phyloP scores from a whole-genome alignment of 2,329 filamentous ascomycete species.

The Aureobasidium zeae region DNA sequence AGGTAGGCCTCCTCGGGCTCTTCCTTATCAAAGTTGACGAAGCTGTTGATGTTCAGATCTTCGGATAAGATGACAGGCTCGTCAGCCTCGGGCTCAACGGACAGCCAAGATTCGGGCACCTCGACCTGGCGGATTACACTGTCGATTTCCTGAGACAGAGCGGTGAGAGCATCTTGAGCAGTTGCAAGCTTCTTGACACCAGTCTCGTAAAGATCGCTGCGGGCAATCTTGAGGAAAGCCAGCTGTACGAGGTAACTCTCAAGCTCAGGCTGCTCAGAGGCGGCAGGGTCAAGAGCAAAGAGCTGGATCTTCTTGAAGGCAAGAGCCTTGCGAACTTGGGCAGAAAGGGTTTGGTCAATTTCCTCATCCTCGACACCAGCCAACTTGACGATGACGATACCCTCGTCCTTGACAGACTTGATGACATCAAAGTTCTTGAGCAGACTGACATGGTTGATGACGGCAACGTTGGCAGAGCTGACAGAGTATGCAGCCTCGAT shows the following conservation, averaged over 20 bases:
- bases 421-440: constrained; percentile 69
- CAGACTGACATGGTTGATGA: constrained; percentile 71
- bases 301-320: constrained; percentile 62
- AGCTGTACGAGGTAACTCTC: constrained; percentile 65
- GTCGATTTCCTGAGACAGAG: constrained; percentile 51
- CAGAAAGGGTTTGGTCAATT: constrained; percentile 74
- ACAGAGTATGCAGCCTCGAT: constrained; percentile 79
- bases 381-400: constrained; percentile 66
- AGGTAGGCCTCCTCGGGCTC: constrained; percentile 58
- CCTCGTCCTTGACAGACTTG: constrained; percentile 58
- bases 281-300: constrained; percentile 63
- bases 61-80: constrained; percentile 47
- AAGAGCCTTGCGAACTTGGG: constrained; percentile 59
- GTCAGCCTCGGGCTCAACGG: constrained; percentile 51
- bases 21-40: constrained; percentile 66
- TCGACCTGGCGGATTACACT: constrained; percentile 64
- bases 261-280: constrained; percentile 51
- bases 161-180: constrained; percentile 53
- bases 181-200: constrained; percentile 59
- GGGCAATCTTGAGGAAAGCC: constrained; percentile 71
- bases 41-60: constrained; percentile 69
- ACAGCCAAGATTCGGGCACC: constrained; percentile 70
- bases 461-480: constrained; percentile 66
- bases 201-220: constrained; percentile 54
- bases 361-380: constrained; percentile 79